Conservation (phyloP, 345 rosid genomes). For the Eutrema heterophyllum region DNA sequence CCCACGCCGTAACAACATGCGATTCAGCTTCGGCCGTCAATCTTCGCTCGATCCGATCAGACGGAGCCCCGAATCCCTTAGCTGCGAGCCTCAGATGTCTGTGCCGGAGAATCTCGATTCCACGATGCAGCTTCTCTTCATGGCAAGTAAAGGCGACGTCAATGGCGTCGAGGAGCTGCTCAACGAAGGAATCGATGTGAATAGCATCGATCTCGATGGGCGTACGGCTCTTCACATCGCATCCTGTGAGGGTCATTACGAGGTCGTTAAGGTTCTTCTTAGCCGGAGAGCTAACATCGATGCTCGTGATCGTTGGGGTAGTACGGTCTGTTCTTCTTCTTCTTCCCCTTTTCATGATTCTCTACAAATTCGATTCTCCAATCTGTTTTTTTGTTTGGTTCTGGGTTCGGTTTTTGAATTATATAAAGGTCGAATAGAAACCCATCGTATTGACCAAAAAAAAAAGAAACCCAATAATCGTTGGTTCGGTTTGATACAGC, state of each 20-base stretch:
- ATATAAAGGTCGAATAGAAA: too few species aligned
- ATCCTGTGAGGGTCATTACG: slow-evolving; percentile 84
- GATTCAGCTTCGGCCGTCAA: slow-evolving; percentile 85
- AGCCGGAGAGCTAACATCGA: slow-evolving; percentile 73
- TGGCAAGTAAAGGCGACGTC: slow-evolving; percentile 79
- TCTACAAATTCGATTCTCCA: background rate
- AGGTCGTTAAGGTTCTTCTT: slow-evolving; percentile 64
- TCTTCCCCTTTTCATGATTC: background rate
- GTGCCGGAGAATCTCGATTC: slow-evolving; percentile 94
- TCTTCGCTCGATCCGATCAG: slow-evolving; percentile 82
- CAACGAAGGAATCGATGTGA: slow-evolving; percentile 70
- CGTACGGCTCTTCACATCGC: slow-evolving; percentile 94
- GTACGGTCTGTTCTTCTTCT: slow-evolving; percentile 57
- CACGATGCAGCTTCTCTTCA: slow-evolving; percentile 83
- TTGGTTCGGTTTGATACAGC: background rate
- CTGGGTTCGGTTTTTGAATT: background rate
- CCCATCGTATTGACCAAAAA: too few species aligned
- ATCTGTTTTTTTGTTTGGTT: too few species aligned
- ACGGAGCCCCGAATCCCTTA: slow-evolving; percentile 41
- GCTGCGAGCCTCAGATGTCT: slow-evolving; percentile 38
- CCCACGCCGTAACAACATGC: slow-evolving; percentile 57
- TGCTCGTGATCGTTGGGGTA: slow-evolving; percentile 99
- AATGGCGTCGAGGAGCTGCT: slow-evolving; percentile 72
- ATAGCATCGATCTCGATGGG: slow-evolving; percentile 92
- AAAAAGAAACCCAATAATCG: background rate